These are phyloP conservation scores for Silene coronaria DNA, from an alignment of 179 eudicot species.

Conservation along the genomic window DNA sequence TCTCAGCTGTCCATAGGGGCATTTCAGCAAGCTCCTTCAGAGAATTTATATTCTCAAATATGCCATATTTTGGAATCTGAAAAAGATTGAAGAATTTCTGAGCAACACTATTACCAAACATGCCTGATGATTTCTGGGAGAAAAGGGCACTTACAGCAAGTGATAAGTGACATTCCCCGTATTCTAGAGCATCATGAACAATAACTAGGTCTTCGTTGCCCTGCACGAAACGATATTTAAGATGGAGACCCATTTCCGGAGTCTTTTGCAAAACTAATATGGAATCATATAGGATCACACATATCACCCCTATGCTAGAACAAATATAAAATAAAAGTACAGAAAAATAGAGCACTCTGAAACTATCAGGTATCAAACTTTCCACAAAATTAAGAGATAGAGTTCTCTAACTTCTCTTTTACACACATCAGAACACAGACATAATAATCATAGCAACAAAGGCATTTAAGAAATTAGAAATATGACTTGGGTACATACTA, in stretches of 20 bases:
- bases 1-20: conserved; percentile 96
- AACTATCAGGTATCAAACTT: not conserved
- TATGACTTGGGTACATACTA: not conserved
- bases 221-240: conserved; percentile 32
- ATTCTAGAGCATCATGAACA: conserved; percentile 80
- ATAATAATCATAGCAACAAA: not conserved
- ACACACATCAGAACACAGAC: not conserved
- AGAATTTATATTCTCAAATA: conserved; percentile 87
- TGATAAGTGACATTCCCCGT: conserved; percentile 84
- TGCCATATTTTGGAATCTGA: conserved; percentile 93
- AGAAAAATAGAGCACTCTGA: no score
- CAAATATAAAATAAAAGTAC: no score
- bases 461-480: not conserved
- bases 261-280: not conserved
- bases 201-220: conserved; percentile 79
- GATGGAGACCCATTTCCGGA: not conserved
- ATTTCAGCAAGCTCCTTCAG: conserved; percentile 77
- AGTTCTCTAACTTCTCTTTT: not conserved
- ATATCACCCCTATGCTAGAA: not conserved
- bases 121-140: not conserved
- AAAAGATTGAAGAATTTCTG: not conserved
- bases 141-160: conserved; percentile 60
- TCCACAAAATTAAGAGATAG: not conserved
- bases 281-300: not conserved
- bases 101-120: not conserved